Evolutionary conservation across 371 early-diverging fungal genomes (phyloP).

Genomic region (Cladochytrium tenue): DNA sequence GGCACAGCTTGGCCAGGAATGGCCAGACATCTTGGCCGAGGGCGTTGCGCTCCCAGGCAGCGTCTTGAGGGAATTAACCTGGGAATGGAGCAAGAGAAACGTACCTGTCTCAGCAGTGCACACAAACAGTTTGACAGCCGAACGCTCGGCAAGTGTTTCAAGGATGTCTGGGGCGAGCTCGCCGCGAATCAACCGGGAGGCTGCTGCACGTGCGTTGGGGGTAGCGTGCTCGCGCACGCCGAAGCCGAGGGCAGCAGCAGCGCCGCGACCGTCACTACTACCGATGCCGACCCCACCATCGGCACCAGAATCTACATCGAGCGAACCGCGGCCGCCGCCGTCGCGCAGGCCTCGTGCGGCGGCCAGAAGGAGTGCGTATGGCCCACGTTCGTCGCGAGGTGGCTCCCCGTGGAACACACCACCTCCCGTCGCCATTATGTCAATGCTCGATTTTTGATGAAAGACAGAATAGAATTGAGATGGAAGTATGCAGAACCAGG

Average conservation of each 20-base stretch:
- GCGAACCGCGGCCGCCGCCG: not conserved
- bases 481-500: too few relatives aligned
- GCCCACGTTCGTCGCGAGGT: conserved; percentile 7
- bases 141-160: not conserved
- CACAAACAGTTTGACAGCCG: not conserved
- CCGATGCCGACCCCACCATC: too few relatives aligned
- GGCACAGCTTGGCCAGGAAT: conserved; percentile 18
- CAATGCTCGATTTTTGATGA: too few relatives aligned
- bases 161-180: not conserved
- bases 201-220: not conserved
- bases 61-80: not conserved
- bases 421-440: too few relatives aligned
- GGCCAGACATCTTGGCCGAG: conserved; percentile 22
- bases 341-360: conserved; percentile 9
- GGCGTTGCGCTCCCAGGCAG: conserved; percentile 23
- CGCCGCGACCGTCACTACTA: too few relatives aligned
- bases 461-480: too few relatives aligned
- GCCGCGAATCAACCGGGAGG: not conserved
- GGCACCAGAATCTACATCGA: not conserved
- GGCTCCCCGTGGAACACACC: conserved; percentile 9
- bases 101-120: not conserved
- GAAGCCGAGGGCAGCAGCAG: not conserved
- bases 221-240: not conserved
- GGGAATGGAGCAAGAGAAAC: not conserved
- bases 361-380: conserved; percentile 9